phyloP scores from a whole-genome alignment of 1,139 yeast genomes.

The Suhomyces maxii region DNA sequence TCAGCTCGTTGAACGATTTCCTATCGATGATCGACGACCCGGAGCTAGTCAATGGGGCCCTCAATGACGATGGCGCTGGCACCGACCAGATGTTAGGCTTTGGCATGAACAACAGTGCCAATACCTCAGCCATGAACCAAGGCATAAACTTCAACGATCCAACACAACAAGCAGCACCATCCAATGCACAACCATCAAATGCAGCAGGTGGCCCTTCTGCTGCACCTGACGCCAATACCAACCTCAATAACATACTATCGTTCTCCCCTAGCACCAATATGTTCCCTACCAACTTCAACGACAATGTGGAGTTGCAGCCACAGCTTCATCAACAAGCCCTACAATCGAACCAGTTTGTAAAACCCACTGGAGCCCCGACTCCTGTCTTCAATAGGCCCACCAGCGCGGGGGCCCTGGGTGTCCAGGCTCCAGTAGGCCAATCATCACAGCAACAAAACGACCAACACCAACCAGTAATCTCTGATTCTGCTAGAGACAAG shows the following conservation, averaged over 20 bases:
- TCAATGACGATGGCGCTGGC: slow-evolving; percentile 35
- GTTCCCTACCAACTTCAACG: slow-evolving; percentile 22
- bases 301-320: slow-evolving; percentile 13
- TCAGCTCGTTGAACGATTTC: slow-evolving; percentile 86
- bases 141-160: neutral
- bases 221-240: slow-evolving; percentile 12
- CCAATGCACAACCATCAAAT: neutral
- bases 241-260: slow-evolving; percentile 27
- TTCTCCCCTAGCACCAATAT: slow-evolving; percentile 32
- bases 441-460: slow-evolving; percentile 1
- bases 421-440: neutral
- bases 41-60: slow-evolving; percentile 53
- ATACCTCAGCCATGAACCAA: slow-evolving; percentile 1
- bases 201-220: neutral
- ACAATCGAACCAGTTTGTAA: slow-evolving; percentile 7
- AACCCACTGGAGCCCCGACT: slow-evolving; percentile 6
- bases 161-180: neutral
- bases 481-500: slow-evolving; percentile 86
- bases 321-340: slow-evolving; percentile 10
- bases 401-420: neutral
- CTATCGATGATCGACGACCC: slow-evolving; percentile 90
- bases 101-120: slow-evolving; percentile 4
- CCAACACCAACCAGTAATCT: slow-evolving; percentile 49
- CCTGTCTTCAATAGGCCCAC: neutral
- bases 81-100: slow-evolving; percentile 26